These are phyloP conservation scores for Sophora flavescens DNA, from an alignment of 306 rosid genomes.

Conservation along the genomic window DNA sequence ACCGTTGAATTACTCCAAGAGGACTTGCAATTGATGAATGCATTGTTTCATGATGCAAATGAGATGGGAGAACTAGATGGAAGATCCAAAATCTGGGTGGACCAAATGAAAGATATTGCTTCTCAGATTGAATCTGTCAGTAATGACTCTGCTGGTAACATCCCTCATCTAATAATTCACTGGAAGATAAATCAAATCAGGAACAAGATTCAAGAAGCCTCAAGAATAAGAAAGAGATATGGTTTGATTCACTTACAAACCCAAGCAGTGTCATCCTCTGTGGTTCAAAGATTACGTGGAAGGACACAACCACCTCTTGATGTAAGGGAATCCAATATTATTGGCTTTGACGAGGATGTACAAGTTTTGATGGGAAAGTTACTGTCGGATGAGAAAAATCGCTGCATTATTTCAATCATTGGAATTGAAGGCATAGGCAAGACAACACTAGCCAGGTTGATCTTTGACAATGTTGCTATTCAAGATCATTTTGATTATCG, in stretches of 20 bases:
- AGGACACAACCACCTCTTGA: not conserved
- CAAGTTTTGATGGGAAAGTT: no score
- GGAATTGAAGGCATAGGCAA: no score
- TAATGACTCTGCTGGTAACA: not conserved
- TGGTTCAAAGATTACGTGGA: not conserved
- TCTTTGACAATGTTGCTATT: no score
- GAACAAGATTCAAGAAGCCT: constrained; percentile 1
- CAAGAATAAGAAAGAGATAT: not conserved
- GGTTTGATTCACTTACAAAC: not conserved
- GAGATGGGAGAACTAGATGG: not conserved
- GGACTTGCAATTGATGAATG: no score
- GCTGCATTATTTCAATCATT: no score
- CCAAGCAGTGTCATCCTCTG: not conserved
- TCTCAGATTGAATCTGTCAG: constrained; percentile 5
- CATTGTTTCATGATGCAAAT: not conserved
- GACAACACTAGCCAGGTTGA: no score
- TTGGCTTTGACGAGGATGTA: not conserved
- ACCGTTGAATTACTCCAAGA: no score
- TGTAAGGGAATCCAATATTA: not conserved
- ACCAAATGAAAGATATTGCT: constrained; percentile 12
- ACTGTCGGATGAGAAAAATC: no score
- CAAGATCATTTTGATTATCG: no score
- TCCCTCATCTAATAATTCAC: not conserved
- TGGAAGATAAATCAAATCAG: no score
- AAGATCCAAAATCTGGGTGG: constrained; percentile 20